Percentiles rank a stretch among this genome's conserved stretches.
Evolutionary conservation across 2,329 filamentous ascomycete species (phyloP).

Genomic region (Xylariaceae sp.): DNA sequence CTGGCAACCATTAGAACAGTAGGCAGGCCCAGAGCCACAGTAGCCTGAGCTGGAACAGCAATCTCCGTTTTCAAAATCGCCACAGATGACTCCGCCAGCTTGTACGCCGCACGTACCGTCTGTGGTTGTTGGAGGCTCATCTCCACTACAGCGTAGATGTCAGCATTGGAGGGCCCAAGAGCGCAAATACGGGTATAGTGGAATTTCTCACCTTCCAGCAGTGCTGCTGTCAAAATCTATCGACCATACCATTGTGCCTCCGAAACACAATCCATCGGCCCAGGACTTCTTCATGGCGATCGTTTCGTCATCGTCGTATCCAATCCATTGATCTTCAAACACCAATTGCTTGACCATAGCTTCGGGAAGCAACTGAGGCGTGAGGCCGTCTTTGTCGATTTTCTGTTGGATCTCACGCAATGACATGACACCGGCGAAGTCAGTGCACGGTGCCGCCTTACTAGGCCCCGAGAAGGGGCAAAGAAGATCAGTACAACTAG

Average conservation of each 20-base stretch:
- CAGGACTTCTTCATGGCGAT: constrained; percentile 24
- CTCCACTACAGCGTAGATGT: no score
- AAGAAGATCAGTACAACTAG: constrained; percentile 22
- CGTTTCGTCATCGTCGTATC: constrained; percentile 27
- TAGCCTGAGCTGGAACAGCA: no score
- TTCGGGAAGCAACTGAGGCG: constrained; percentile 13
- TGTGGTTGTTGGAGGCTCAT: no score
- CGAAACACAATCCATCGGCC: constrained; percentile 28
- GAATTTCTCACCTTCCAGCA: no score
- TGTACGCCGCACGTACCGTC: no score
- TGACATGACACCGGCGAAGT: constrained; percentile 28
- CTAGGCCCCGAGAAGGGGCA: constrained; percentile 25
- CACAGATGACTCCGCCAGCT: no score
- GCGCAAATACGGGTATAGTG: no score
- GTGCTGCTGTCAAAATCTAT: no score
- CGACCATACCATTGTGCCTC: constrained; percentile 32
- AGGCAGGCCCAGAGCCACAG: no score
- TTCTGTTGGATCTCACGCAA: constrained; percentile 29
- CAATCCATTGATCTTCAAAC: constrained; percentile 26
- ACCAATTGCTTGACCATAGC: constrained; percentile 27
- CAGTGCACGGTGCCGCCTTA: constrained; percentile 28
- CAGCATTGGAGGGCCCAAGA: no score
- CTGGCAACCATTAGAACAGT: no score
- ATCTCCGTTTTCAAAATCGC: no score
- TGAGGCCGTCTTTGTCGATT: constrained; percentile 19